Evolutionary conservation across 441 rosid genomes (phyloP).

Genomic region (Corymbia citriodora): DNA sequence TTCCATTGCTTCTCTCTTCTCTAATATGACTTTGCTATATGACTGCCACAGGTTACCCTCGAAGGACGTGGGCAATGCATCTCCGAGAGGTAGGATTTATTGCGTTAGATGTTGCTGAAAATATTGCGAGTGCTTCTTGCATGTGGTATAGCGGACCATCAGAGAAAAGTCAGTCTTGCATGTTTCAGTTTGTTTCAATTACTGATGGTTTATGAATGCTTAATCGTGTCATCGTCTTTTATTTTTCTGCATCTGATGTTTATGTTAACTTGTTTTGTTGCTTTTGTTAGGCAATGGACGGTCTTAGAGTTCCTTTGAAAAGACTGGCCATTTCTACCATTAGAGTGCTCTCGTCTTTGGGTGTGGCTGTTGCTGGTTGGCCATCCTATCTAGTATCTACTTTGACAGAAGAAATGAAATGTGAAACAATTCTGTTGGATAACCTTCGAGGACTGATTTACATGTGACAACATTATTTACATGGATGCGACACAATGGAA

Average conservation of each 20-base stretch:
- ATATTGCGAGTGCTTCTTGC: too few relatives aligned
- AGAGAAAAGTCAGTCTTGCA: constrained; percentile 12
- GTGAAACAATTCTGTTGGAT: too few relatives aligned
- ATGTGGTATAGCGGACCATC: too few relatives aligned
- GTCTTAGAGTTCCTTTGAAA: constrained; percentile 46
- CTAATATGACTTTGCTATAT: not conserved
- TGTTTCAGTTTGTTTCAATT: constrained; percentile 31
- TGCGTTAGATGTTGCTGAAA: not conserved
- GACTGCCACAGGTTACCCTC: constrained; percentile 42
- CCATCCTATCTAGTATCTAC: constrained; percentile 60
- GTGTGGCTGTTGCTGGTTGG: constrained; percentile 65
- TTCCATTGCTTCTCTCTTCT: not conserved
- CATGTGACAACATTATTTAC: not conserved
- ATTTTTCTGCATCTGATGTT: not conserved
- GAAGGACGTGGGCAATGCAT: constrained; percentile 37
- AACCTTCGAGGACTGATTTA: not conserved
- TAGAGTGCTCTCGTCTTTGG: constrained; percentile 56
- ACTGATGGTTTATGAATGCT: not conserved
- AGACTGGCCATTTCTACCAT: constrained; percentile 28
- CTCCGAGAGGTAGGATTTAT: constrained; percentile 75
- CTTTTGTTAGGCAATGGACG: constrained; percentile 44
- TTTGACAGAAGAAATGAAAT: constrained; percentile 2
- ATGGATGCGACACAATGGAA: not conserved
- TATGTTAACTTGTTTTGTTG: not conserved
- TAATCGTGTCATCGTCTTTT: not conserved